Base-by-base conservation (phyloP, 1,284 basidiomycete genomes). In the Ceratobasidium sp. region DNA sequence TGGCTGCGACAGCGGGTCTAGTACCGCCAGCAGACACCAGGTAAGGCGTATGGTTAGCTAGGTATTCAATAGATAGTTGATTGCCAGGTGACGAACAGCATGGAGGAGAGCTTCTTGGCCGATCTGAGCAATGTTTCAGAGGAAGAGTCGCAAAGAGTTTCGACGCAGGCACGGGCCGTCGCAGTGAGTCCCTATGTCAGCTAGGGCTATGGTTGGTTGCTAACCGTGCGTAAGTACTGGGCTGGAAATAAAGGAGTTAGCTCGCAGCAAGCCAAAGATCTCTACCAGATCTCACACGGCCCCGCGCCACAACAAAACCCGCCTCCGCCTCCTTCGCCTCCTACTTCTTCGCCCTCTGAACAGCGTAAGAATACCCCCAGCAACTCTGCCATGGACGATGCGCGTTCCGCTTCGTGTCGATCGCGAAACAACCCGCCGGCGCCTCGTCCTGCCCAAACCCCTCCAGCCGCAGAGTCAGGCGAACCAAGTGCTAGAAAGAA, bases 271-370 rank as follows among this genome's bases (percentile, higher is more conserved):
- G 60, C 50, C 27, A 65, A 65, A 49, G 60, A 65, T 8, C 49
- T 49, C 40, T 52, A 40, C 60, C 60, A 65, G 35, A 53, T 65
- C 34, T 29, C 60, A 38, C 60, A 65, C 34, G 53, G 60, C 60
- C 47, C 49, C 60, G 15, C 40, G 49, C 49, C 47, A 53, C 34
- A 65, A 49, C 58, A 64, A 34, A 29, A 34, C 47, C 45, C 58
- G 45, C 58, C 42, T 25, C 60, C 60, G 35, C 50, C 60, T 15
- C 60, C 60, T 52, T 53, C 60, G 40, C 50, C 60, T 20, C 50
- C 60, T 40, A 32, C 49, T 52, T 65, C 60, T 31, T 52, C 60
- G 20, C 47, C 60, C 17, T 27, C 60, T 15, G 49, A 17, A 22
- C 7, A 20, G n/a, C n/a, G n/a, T n/a, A n/a, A n/a, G n/a, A n/a